phyloP scores from a whole-genome alignment of 352 stramenopile genomes.

The Globisporangium iwayamae region DNA sequence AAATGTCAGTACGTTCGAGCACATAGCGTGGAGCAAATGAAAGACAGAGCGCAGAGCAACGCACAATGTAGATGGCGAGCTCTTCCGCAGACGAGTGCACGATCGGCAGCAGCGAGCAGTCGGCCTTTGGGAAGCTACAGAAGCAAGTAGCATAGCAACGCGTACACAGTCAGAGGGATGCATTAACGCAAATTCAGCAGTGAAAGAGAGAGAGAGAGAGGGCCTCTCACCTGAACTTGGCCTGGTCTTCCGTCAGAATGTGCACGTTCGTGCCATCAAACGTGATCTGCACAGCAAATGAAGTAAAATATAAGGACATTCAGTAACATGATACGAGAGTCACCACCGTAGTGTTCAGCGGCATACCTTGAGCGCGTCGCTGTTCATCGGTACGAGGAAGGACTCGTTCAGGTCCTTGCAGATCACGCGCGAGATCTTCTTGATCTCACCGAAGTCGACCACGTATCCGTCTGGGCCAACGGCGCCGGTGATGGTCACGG shows the following conservation, averaged over 20 bases:
- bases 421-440: constrained; percentile 91
- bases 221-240: constrained; percentile 82
- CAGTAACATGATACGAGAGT: background rate
- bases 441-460: constrained; percentile 98
- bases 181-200: background rate
- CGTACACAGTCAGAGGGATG: background rate
- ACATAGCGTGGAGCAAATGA: background rate
- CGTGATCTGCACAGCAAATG: constrained; percentile 56
- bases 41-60: constrained; percentile 12
- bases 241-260: constrained; percentile 93
- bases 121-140: constrained; percentile 87
- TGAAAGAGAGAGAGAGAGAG: background rate
- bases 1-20: background rate
- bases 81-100: constrained; percentile 97
- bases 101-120: constrained; percentile 96
- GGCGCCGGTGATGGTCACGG: constrained; percentile 83
- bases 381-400: constrained; percentile 95
- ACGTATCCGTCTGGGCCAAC: constrained; percentile 95
- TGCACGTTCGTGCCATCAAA: constrained; percentile 86
- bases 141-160: background rate
- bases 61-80: constrained; percentile 93
- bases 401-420: constrained; percentile 97
- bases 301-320: background rate
- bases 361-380: constrained; percentile 86
- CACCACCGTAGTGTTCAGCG: background rate